Percentiles rank a stretch among this genome's conserved stretches.
Conservation (phyloP, 768 basidiomycete genomes). For the Phlebiopsis gigantea region DNA sequence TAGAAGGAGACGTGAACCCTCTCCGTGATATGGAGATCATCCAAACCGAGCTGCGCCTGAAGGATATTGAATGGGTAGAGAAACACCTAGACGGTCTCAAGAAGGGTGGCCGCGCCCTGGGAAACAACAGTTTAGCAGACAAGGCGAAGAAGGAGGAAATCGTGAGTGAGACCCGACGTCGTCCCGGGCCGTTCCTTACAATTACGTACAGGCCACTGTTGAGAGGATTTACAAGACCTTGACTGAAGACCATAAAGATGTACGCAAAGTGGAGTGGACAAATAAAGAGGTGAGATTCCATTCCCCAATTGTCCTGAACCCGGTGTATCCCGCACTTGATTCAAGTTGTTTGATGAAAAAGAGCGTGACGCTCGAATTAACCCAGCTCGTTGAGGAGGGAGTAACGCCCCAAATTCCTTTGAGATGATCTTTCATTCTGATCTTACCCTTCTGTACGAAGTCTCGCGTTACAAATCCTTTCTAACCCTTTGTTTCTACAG, state of each 20-base stretch:
- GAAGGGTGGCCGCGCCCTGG: constrained; percentile 66
- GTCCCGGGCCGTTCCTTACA: constrained; percentile 6
- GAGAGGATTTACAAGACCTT: constrained; percentile 82
- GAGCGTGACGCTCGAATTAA: constrained; percentile 44
- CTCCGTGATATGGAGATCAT: constrained; percentile 97
- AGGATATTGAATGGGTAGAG: constrained; percentile 99
- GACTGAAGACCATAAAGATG: constrained; percentile 78
- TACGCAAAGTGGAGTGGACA: constrained; percentile 89
- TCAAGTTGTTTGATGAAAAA: constrained; percentile 40
- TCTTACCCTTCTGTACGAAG: too few relatives aligned
- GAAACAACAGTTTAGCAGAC: constrained; percentile 77
- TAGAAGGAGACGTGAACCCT: constrained; percentile 97
- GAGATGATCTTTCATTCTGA: constrained; percentile 30
- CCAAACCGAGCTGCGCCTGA: constrained; percentile 86
- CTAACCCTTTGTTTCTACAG: constrained; percentile 14
- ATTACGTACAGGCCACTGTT: constrained; percentile 56
- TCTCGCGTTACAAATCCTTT: not conserved
- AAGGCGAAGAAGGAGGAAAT: constrained; percentile 97
- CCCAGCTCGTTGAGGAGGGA: constrained; percentile 51
- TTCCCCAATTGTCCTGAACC: not conserved
- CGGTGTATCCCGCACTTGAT: not conserved
- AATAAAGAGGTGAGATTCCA: constrained; percentile 82
- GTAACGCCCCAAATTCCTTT: constrained; percentile 36
- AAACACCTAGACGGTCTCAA: constrained; percentile 79
- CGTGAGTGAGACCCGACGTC: constrained; percentile 37